Conservation (phyloP, 1,139 yeast species). For the Lodderomyces parapsilosis region DNA sequence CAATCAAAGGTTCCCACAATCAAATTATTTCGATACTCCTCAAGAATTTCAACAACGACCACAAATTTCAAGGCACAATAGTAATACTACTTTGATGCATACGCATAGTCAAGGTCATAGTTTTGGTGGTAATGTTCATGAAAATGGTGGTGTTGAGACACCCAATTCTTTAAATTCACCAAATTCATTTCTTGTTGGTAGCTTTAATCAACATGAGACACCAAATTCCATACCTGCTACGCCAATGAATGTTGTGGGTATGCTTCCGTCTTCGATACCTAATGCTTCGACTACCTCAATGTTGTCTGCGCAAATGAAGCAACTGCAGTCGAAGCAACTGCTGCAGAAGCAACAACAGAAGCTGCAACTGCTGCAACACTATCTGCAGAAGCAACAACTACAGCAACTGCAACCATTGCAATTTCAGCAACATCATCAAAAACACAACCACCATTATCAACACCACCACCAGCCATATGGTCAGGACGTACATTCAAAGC, state of each 20-base stretch:
- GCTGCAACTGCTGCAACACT: no score
- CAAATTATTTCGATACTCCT: constrained; percentile 29
- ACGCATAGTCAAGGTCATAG: not conserved
- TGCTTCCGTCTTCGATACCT: constrained; percentile 16
- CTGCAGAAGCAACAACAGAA: constrained; percentile 4
- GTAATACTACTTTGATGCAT: constrained; percentile 14
- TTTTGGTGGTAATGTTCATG: constrained; percentile 1
- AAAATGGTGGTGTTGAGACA: constrained; percentile 18
- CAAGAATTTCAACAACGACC: constrained; percentile 7
- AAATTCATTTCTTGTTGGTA: constrained; percentile 18
- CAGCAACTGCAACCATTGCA: no score
- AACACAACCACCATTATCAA: not conserved
- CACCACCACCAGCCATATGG: not conserved
- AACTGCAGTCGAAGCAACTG: constrained; percentile 4
- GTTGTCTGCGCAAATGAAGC: constrained; percentile 1
- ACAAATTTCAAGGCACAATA: constrained; percentile 13
- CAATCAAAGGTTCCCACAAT: constrained; percentile 25
- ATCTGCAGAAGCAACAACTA: constrained; percentile 1
- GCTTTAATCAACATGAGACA: constrained; percentile 7
- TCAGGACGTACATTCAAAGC: constrained; percentile 3
- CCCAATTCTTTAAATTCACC: constrained; percentile 28
- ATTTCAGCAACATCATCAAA: constrained; percentile 5
- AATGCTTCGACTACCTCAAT: not conserved
- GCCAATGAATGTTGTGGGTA: constrained; percentile 21
- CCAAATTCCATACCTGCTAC: constrained; percentile 17